Percentiles rank a stretch among this genome's conserved stretches.
These are phyloP conservation scores for Hysterangium stoloniferum DNA, from an alignment of 768 basidiomycete genomes.

Conservation along the genomic window DNA sequence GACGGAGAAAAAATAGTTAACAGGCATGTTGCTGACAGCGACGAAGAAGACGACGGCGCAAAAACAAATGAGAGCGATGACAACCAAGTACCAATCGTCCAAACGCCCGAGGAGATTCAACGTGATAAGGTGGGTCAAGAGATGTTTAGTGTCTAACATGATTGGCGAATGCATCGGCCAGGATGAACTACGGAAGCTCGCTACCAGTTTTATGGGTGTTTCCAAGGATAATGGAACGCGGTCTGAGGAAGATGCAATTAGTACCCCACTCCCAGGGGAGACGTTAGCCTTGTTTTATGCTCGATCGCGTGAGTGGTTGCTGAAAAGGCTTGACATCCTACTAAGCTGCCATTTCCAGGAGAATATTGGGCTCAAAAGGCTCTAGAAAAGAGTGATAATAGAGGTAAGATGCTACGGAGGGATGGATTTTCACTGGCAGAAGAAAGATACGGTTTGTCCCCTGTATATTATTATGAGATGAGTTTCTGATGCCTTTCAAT, in stretches of 20 bases:
- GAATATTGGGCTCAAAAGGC: slow-evolving; percentile 80
- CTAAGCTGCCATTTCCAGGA: slow-evolving; percentile 29
- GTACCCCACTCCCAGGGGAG: slow-evolving; percentile 81
- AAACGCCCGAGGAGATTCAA: slow-evolving; percentile 14
- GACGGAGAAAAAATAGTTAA: slow-evolving; percentile 27
- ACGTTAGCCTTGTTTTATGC: slow-evolving; percentile 78
- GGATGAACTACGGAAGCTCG: slow-evolving; percentile 36
- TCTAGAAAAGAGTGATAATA: slow-evolving; percentile 45
- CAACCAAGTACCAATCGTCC: slow-evolving; percentile 6
- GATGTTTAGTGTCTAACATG: slow-evolving; percentile 24
- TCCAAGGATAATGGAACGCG: slow-evolving; percentile 35
- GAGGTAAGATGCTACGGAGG: slow-evolving; percentile 70
- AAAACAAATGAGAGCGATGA: slow-evolving; percentile 17
- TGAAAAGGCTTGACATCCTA: not conserved
- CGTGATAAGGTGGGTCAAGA: slow-evolving; percentile 17
- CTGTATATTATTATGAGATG: not conserved
- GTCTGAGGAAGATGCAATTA: slow-evolving; percentile 62
- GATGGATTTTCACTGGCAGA: slow-evolving; percentile 75
- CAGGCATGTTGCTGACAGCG: slow-evolving; percentile 16
- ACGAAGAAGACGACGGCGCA: slow-evolving; percentile 19
- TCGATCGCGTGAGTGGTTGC: slow-evolving; percentile 51
- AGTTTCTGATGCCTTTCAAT: not conserved
- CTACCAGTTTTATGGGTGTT: slow-evolving; percentile 55
- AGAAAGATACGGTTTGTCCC: slow-evolving; percentile 57
- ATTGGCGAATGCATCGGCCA: slow-evolving; percentile 20